A percentile compares a stretch with the other conserved stretches of the same genome.
These are phyloP conservation scores for Cladophialophora bantiana DNA, from an alignment of 2,329 filamentous ascomycete species.

Conservation along the genomic window DNA sequence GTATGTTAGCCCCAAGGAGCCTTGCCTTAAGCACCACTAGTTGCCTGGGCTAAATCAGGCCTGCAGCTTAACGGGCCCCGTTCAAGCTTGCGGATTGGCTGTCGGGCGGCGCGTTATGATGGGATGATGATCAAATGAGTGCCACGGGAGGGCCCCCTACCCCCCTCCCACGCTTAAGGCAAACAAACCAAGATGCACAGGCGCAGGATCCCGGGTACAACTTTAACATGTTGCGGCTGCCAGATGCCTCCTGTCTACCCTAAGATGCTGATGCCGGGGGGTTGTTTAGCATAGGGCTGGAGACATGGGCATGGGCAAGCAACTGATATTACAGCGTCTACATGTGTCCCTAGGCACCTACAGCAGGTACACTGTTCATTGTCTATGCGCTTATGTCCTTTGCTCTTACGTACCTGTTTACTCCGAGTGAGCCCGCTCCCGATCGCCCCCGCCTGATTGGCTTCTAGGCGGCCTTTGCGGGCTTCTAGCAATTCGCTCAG, in stretches of 20 bases:
- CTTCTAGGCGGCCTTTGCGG: slow-evolving; percentile 21
- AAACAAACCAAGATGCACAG: slow-evolving; percentile 6
- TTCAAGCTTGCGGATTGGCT: slow-evolving; percentile 20
- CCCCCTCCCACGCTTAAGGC: slow-evolving; percentile 4
- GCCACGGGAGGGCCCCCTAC: slow-evolving; percentile 22
- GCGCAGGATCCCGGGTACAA: slow-evolving; percentile 7
- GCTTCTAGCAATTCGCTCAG: slow-evolving; percentile 24
- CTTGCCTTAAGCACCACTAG: slow-evolving; percentile 25
- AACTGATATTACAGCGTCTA: not conserved
- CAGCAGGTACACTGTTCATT: slow-evolving; percentile 50
- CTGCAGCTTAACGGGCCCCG: slow-evolving; percentile 10
- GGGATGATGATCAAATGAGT: slow-evolving; percentile 31
- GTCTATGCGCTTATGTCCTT: slow-evolving; percentile 8
- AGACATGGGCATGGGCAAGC: not conserved
- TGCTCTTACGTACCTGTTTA: slow-evolving; percentile 4
- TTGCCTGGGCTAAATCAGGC: slow-evolving; percentile 15
- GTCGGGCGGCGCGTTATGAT: slow-evolving; percentile 12
- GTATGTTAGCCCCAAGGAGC: slow-evolving; percentile 19
- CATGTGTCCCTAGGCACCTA: slow-evolving; percentile 46
- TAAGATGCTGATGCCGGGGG: not conserved
- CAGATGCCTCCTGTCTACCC: not conserved
- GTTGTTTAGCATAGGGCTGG: slow-evolving; percentile 5
- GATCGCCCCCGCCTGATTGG: slow-evolving; percentile 18
- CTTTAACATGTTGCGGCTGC: not conserved
- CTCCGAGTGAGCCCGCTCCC: slow-evolving; percentile 72